Percentiles rank a stretch among this genome's conserved stretches.
Conservation (phyloP, 2,329 filamentous ascomycete species). For the Mariannaea sp. region DNA sequence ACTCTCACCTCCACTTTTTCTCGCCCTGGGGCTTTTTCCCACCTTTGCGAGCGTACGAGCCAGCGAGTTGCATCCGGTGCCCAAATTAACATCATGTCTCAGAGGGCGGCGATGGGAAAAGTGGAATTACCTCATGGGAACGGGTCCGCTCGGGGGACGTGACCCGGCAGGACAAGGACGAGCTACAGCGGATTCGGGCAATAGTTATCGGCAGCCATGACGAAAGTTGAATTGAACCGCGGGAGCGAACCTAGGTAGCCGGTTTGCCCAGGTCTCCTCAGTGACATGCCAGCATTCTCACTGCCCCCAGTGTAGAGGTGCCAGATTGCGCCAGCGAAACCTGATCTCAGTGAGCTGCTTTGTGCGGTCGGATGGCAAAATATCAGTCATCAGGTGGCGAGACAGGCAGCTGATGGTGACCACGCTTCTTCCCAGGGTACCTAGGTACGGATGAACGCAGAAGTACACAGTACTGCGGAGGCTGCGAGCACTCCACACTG, state of each 20-base stretch:
- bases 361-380: neutral
- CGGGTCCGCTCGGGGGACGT: neutral
- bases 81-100: no score
- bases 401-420: neutral
- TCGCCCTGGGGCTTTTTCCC: neutral
- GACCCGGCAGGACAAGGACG: neutral
- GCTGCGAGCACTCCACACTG: no score
- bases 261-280: no score
- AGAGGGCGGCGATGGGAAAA: neutral
- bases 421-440: neutral
- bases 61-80: no score
- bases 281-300: no score
- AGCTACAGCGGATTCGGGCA: neutral
- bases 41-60: neutral
- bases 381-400: neutral
- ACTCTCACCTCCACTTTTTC: neutral
- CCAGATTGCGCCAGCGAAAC: no score
- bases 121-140: neutral
- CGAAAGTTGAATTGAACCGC: neutral
- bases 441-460: no score
- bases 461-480: no score
- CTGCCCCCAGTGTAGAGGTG: no score
- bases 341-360: no score
- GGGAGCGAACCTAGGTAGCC: no score
- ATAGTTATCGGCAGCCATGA: neutral